Evolutionary conservation across 2,329 filamentous ascomycete genomes (phyloP).

Genomic region (Paraphaeosphaeria minitans): DNA sequence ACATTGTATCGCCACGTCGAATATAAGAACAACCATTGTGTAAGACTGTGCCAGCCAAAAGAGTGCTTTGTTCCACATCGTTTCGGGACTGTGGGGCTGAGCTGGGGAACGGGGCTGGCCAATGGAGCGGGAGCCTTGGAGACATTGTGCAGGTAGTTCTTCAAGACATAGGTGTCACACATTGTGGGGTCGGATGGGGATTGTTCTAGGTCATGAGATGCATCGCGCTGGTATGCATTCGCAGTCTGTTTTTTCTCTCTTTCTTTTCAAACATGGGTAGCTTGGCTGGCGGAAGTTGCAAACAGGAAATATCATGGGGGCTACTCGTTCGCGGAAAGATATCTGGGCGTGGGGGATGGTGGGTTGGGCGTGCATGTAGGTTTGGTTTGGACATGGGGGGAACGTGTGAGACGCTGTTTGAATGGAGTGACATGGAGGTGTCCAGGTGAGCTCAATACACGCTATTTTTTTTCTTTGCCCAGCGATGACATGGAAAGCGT

Average conservation of each 20-base stretch:
- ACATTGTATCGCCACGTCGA: background rate
- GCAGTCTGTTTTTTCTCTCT: no score
- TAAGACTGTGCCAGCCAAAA: background rate
- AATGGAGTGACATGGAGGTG: no score
- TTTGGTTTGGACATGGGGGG: no score
- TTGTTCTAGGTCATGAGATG: background rate
- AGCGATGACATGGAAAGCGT: no score
- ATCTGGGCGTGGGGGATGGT: no score
- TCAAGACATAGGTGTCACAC: background rate
- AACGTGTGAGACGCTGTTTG: no score
- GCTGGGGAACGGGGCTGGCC: background rate
- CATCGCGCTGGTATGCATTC: background rate
- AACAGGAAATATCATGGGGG: no score
- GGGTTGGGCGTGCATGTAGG: no score
- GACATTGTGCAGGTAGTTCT: background rate
- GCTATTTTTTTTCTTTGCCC: no score
- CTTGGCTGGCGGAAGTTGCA: no score
- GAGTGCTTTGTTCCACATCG: background rate
- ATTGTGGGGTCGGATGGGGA: background rate
- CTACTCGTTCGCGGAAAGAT: no score
- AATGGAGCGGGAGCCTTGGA: background rate
- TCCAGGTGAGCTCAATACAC: no score
- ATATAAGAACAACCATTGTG: background rate
- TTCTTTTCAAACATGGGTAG: background rate
- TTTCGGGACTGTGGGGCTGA: background rate